Conservation (phyloP, 352 stramenopile species). For the Pythium brassicae region DNA sequence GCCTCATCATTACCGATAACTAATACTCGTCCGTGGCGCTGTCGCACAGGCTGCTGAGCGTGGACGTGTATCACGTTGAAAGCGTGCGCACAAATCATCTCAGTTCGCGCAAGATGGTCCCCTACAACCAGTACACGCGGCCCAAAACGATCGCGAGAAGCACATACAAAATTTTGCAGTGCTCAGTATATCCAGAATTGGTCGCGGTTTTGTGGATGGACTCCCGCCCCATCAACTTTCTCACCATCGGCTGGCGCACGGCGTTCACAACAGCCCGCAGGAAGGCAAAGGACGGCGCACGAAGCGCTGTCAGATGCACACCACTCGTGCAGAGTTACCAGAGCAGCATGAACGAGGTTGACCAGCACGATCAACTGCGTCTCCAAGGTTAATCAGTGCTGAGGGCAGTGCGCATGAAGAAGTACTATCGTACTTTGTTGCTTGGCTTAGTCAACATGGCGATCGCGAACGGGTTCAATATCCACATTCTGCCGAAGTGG, state of each 20-base stretch:
- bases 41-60: too few species aligned
- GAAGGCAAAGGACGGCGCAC: neutral
- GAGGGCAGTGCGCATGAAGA: neutral
- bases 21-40: too few species aligned
- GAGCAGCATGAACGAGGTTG: neutral
- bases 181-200: conserved; percentile 1
- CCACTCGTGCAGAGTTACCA: neutral
- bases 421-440: neutral
- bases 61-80: too few species aligned
- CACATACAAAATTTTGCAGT: neutral
- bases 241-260: neutral
- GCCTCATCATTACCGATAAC: neutral
- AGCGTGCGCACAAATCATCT: too few species aligned
- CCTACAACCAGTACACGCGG: too few species aligned
- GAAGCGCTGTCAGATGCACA: neutral
- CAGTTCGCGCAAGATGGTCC: too few species aligned
- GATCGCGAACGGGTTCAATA: neutral
- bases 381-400: neutral
- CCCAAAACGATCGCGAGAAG: neutral
- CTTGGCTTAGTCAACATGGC: neutral
- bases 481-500: neutral
- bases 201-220: neutral
- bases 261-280: neutral
- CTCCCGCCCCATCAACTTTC: neutral
- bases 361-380: neutral